A percentile compares a stretch with the other conserved stretches of the same genome.
These are phyloP conservation scores for Sporothrix brunneoviolacea DNA, from an alignment of 2,329 filamentous ascomycete genomes.

Conservation along the genomic window DNA sequence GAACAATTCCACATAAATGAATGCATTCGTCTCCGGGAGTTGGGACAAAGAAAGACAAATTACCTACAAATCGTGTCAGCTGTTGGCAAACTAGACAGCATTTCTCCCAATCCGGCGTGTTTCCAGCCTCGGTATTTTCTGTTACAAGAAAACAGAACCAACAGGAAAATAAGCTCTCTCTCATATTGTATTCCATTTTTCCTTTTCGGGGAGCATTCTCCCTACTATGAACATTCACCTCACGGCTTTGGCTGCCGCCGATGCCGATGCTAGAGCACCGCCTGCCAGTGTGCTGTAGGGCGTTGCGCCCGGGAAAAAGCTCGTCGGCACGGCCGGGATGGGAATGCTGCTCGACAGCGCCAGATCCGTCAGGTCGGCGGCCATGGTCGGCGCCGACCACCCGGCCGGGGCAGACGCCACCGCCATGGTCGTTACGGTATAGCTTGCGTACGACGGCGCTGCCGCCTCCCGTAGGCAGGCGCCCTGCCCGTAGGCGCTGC, in stretches of 20 bases:
- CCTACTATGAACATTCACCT: not conserved
- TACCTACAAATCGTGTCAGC: no score
- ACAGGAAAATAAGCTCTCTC: no score
- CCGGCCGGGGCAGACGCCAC: not conserved
- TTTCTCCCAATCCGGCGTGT: no score
- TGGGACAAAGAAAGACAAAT: no score
- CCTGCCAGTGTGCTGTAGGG: constrained; percentile 17
- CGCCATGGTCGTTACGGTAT: constrained; percentile 1
- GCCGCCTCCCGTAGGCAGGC: constrained; percentile 15
- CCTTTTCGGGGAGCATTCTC: no score
- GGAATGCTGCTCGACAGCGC: constrained; percentile 16
- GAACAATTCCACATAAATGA: no score
- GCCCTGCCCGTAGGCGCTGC: constrained; percentile 19
- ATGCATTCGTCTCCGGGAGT: no score
- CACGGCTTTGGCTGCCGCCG: not conserved
- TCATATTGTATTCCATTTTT: no score
- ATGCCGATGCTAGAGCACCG: not conserved
- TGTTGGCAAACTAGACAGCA: no score
- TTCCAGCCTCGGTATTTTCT: no score
- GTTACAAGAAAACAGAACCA: no score
- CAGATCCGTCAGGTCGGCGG: constrained; percentile 18
- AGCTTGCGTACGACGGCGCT: not conserved
- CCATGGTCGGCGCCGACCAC: constrained; percentile 16
- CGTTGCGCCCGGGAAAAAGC: constrained; percentile 18
- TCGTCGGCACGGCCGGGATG: constrained; percentile 20